Conservation (phyloP, 176 grass and related monocot genomes). For the Triticum dicoccoides region DNA sequence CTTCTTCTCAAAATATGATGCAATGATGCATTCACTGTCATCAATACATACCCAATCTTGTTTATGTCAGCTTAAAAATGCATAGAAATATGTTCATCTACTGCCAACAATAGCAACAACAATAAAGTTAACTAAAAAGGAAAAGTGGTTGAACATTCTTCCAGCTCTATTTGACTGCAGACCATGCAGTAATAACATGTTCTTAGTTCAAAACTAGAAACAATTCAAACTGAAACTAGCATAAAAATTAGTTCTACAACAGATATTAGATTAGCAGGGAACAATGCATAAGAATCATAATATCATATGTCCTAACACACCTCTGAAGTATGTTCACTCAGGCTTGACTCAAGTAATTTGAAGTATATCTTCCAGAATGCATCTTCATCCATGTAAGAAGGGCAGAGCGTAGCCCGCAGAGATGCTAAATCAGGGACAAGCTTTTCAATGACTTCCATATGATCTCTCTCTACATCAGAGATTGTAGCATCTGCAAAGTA, state of each 20-base stretch:
- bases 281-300: not conserved
- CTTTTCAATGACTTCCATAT: constrained; percentile 63
- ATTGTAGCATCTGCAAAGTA: constrained; percentile 72
- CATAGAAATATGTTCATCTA: not conserved
- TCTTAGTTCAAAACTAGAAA: not conserved
- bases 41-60: not conserved
- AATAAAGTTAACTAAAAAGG: not conserved
- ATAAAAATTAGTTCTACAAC: not conserved
- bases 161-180: not conserved
- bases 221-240: not conserved
- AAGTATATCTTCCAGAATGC: constrained; percentile 95
- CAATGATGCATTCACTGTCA: not conserved
- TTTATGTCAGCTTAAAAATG: not conserved
- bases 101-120: not conserved
- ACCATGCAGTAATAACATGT: not conserved
- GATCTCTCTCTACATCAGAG: constrained; percentile 62
- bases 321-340: constrained; percentile 74
- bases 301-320: constrained; percentile 17
- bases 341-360: constrained; percentile 62
- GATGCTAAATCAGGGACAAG: constrained; percentile 61
- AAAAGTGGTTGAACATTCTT: constrained; percentile 15
- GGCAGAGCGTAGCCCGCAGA: constrained; percentile 65
- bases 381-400: constrained; percentile 63
- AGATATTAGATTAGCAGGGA: not conserved
- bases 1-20: not conserved